These are phyloP conservation scores for Backusella tarrabulga DNA, from an alignment of 192 early-diverging fungal genomes.

Conservation along the genomic window DNA sequence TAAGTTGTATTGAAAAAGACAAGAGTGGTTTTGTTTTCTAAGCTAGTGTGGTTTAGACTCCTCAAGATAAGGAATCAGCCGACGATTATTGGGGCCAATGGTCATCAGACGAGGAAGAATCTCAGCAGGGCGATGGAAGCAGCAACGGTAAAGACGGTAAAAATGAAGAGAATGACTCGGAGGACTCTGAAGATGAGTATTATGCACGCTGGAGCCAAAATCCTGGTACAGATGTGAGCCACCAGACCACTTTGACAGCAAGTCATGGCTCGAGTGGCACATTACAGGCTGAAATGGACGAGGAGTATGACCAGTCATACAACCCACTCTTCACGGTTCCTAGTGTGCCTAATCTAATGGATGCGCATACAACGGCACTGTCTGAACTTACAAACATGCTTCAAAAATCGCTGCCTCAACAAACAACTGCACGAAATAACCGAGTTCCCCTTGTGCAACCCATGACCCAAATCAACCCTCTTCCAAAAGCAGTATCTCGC, in stretches of 20 bases:
- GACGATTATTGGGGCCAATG: conserved; percentile 43
- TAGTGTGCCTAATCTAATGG: conserved; percentile 38
- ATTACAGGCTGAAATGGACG: conserved; percentile 33
- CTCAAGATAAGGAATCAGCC: conserved; percentile 15
- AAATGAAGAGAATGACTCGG: background rate
- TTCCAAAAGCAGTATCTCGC: conserved; percentile 25
- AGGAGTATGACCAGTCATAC: conserved; percentile 40
- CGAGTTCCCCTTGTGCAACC: background rate
- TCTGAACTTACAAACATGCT: conserved; percentile 33
- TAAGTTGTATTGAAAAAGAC: conserved; percentile 1
- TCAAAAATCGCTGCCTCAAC: conserved; percentile 23
- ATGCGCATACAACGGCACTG: conserved; percentile 27
- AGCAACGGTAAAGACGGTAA: background rate
- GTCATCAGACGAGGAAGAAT: conserved; percentile 33
- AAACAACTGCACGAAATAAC: background rate
- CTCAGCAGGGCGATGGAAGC: background rate
- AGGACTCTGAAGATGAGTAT: conserved; percentile 36
- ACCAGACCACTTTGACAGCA: background rate
- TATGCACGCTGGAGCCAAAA: conserved; percentile 34
- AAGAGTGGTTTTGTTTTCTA: background rate
- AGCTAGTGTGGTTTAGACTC: background rate
- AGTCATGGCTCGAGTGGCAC: background rate
- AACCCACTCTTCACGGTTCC: conserved; percentile 40
- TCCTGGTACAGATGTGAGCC: conserved; percentile 29
- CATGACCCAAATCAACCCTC: conserved; percentile 18